Base-by-base conservation (phyloP, 2,329 filamentous ascomycete genomes). In the Cadophora malorum region DNA sequence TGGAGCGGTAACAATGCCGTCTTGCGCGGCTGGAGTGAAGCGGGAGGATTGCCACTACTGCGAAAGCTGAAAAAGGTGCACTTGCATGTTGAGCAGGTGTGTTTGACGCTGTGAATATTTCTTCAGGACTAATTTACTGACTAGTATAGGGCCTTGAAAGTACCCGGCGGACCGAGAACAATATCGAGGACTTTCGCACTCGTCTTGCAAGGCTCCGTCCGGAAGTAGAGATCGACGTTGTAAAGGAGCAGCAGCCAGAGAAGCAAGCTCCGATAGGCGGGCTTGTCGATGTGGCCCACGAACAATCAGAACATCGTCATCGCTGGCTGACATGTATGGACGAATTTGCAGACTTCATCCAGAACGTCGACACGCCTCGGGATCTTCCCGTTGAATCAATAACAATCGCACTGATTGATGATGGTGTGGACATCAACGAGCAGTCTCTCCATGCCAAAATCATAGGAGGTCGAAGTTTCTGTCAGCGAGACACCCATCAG, bases 331-430 rank as follows among this genome's bases (percentile, higher is more conserved):
- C 55, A 9, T 52, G 60, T 28, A 72, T 73, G 67, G 73, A 76
- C 33, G 52, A 53, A 25, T 75, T 73, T 50, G 70, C 70, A 6
- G 65, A 71, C 14, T 67, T 64, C 7, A 71, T 74, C 21, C 62
- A 65, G n/a, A 74, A 72, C 41, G 23, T 70, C 62, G n/a, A 67
- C 72, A 47, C 72, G 73, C 45, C 45, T 16, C 45, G 25, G 23
- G 28, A 58, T 6, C 35, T 47, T 3, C 23, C 35, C 16, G 49
- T 77, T 10, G 77, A 35, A 66, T 72, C 60, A 63, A 74, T 68
- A 41, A 76, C 73, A 21, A 71, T 81, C 8, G 80, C 79, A 1
- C 71, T 81, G 3, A 80, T 81, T 45, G 80, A 82, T 63, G 79
- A 81, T 45, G 80, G 80, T 3, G 75, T 81, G 0, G 77, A 80